Conservation (phyloP, 805 yeast species). For the Starmerella apicola region DNA sequence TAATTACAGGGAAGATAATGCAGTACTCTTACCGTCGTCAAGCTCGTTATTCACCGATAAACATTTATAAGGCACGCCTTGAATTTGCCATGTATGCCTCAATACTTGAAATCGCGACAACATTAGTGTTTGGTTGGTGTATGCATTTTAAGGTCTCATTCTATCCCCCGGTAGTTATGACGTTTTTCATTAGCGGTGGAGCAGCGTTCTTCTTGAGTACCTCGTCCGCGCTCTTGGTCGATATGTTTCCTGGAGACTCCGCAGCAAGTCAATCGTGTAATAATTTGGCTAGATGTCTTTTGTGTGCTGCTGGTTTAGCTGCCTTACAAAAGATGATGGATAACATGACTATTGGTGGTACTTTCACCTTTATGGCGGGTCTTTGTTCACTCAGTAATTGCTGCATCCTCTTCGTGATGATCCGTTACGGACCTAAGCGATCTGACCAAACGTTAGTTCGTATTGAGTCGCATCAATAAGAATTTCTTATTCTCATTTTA, state of each 20-base stretch:
- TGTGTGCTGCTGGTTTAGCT: conserved; percentile 60
- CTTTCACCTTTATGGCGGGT: conserved; percentile 58
- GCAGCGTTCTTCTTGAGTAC: conserved; percentile 46
- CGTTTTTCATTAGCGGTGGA: conserved; percentile 47
- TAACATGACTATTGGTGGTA: conserved; percentile 57
- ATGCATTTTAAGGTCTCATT: conserved; percentile 37
- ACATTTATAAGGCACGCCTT: conserved; percentile 43
- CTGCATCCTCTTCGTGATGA: conserved; percentile 10
- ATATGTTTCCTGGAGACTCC: conserved; percentile 54
- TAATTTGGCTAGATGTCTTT: conserved; percentile 60
- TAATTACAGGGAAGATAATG: conserved; percentile 44
- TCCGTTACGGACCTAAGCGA: conserved; percentile 10
- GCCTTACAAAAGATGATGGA: conserved; percentile 48
- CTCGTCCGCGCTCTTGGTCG: conserved; percentile 59
- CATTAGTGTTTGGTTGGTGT: conserved; percentile 64
- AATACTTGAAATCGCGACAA: conserved; percentile 30
- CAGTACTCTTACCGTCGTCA: conserved; percentile 38
- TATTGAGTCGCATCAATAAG: too few species aligned
- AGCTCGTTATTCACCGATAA: conserved; percentile 17
- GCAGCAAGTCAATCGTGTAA: conserved; percentile 65
- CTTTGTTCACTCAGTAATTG: conserved; percentile 20
- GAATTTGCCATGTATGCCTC: conserved; percentile 36
- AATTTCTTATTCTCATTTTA: too few species aligned
- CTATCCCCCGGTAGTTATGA: conserved; percentile 45
- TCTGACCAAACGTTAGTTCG: too few species aligned